Base-by-base conservation (phyloP, 306 rosid species). In the Dicorynia guianensis region DNA sequence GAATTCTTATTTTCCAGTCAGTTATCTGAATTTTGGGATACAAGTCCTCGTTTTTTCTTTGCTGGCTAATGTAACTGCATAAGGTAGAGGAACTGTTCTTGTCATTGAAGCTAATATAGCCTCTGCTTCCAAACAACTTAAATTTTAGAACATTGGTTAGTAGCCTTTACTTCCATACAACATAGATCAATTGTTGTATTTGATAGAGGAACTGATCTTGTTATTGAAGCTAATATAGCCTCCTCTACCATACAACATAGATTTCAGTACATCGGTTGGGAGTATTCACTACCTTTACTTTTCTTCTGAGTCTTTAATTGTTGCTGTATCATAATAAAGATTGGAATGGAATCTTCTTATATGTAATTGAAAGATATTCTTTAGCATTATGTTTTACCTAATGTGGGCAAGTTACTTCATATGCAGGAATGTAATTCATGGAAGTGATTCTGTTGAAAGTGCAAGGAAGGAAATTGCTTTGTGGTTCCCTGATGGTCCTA, bases 401-500 rank as follows among this genome's bases (percentile, higher is more conserved):
- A 11, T 30, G 13, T 43, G 1, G 61, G 8, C 11, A 63, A 76
- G 5, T 55, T 68, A 8, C 48, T 12, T 54, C 60, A 3, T 48
- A 5, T 77, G 52, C 80, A 89, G 94, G 82, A 89, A 89, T 38
- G 82, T 89, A 33, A 87, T 87, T 74, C 94, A 89, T 72, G 94
- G 94, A 83, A 89, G 91, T 54, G 94, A 89, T 63, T 83, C 91
- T 2, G 85, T 79, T 20, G 94, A 89, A 84, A 83, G 88, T 74
- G 91, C 84, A 8, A 63, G 59, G 81, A 89, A 87, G 60, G 94
- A 89, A 75, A 89, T 89, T 67, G 85, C 84, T 5, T 68, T 89
- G 20, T 89, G 94, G 94, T 89, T 89, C 81, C 84, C 89, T 0
- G 91, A 89, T 0, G 90, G 91, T 35, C 82, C 87, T 6, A 81